Evolutionary conservation across 2,329 filamentous ascomycete genomes (phyloP).

Genomic region (Amylocarpus encephaloides): DNA sequence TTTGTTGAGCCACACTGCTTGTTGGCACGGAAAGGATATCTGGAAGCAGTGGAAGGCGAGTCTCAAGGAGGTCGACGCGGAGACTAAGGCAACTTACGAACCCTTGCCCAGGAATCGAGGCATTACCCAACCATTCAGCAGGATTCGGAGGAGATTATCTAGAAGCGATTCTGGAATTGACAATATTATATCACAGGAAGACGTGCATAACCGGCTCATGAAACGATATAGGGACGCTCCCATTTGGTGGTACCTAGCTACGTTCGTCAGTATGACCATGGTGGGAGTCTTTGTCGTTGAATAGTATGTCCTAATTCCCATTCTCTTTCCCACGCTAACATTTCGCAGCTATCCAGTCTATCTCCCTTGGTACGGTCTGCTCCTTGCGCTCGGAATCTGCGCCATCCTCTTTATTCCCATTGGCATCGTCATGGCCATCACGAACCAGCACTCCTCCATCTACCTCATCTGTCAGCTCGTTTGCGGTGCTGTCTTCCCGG

Average conservation of each 20-base stretch:
- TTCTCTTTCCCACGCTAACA: conserved; percentile 15
- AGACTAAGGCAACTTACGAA: conserved; percentile 46
- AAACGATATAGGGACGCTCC: conserved; percentile 75
- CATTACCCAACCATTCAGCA: conserved; percentile 10
- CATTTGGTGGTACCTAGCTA: conserved; percentile 72
- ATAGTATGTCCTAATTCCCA: conserved; percentile 52
- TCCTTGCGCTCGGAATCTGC: conserved; percentile 72
- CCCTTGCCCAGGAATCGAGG: conserved; percentile 34
- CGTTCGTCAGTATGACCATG: conserved; percentile 67
- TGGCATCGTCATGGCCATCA: conserved; percentile 89
- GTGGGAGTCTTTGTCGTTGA: conserved; percentile 81
- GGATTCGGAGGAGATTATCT: conserved; percentile 11
- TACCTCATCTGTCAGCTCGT: conserved; percentile 83
- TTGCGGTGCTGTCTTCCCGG: conserved; percentile 75
- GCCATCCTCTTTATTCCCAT: conserved; percentile 82
- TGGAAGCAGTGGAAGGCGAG: conserved; percentile 69
- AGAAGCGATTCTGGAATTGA: conserved; percentile 39
- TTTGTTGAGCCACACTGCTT: conserved; percentile 71
- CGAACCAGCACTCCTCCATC: conserved; percentile 81
- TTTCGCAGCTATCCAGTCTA: conserved; percentile 66
- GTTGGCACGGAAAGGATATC: conserved; percentile 82
- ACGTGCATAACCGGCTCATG: conserved; percentile 83
- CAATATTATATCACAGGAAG: conserved; percentile 61
- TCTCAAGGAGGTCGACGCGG: conserved; percentile 53
- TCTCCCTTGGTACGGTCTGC: conserved; percentile 78